Conservation (phyloP, 2,329 filamentous ascomycete species). For the Venturia pyrina region DNA sequence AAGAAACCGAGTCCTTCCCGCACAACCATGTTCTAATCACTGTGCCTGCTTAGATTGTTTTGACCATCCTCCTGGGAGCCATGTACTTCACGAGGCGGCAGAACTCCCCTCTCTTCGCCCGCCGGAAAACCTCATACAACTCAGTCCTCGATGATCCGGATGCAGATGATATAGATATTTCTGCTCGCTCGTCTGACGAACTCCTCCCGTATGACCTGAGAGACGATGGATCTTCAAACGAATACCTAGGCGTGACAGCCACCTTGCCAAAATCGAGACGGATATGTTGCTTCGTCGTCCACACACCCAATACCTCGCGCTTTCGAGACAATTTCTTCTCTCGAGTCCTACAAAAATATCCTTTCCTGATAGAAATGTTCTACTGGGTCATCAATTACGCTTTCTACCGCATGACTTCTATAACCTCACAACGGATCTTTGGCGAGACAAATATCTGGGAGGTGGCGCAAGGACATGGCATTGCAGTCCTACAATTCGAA, state of each 20-base stretch:
- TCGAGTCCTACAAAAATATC: conserved; percentile 55
- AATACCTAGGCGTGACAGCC: conserved; percentile 26
- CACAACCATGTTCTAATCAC: background rate
- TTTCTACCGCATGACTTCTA: conserved; percentile 52
- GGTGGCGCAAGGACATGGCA: conserved; percentile 45
- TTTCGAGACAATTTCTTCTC: conserved; percentile 52
- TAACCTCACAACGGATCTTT: conserved; percentile 41
- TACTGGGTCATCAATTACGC: conserved; percentile 60
- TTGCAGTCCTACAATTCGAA: conserved; percentile 47
- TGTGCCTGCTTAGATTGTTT: conserved; percentile 32
- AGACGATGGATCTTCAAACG: conserved; percentile 26
- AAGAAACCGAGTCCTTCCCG: background rate
- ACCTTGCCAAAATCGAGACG: conserved; percentile 39
- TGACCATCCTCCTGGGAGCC: conserved; percentile 39
- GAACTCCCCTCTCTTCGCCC: conserved; percentile 33
- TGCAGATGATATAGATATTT: conserved; percentile 13
- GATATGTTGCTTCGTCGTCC: conserved; percentile 43
- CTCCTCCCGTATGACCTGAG: conserved; percentile 28
- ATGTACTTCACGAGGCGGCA: conserved; percentile 39
- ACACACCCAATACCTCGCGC: conserved; percentile 50
- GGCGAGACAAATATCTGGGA: conserved; percentile 45
- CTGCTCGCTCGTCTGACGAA: conserved; percentile 28
- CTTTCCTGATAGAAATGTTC: conserved; percentile 64
- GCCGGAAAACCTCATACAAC: conserved; percentile 18
- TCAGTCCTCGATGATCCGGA: conserved; percentile 26